phyloP scores from a whole-genome alignment of 768 basidiomycete species.

The Lepiota venenata region DNA sequence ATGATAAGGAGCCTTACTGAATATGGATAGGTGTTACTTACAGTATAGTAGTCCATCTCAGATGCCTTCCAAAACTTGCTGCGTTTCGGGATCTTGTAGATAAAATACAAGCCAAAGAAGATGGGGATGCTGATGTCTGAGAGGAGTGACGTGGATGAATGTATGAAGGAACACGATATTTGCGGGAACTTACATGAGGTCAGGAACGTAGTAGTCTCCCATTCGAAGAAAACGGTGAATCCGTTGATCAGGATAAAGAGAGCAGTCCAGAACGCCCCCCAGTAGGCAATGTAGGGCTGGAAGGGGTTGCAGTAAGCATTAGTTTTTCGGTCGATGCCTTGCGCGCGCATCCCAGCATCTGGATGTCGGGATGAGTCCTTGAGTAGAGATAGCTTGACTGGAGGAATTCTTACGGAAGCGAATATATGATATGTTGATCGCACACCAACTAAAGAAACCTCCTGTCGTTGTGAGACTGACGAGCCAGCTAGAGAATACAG shows the following conservation, averaged over 20 bases:
- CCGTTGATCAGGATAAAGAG: conserved; percentile 56
- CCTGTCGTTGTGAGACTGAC: conserved; percentile 64
- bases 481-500: conserved; percentile 51
- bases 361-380: conserved; percentile 7
- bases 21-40: conserved; percentile 24
- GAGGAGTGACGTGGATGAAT: neutral
- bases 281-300: conserved; percentile 68
- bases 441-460: conserved; percentile 66
- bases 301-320: conserved; percentile 60
- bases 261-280: conserved; percentile 64
- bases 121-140: conserved; percentile 48
- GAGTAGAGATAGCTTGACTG: neutral
- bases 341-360: conserved; percentile 60
- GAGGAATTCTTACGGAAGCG: conserved; percentile 52
- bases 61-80: conserved; percentile 49
- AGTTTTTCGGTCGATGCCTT: conserved; percentile 58
- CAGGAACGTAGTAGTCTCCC: conserved; percentile 48
- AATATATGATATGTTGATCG: conserved; percentile 70
- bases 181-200: conserved; percentile 32
- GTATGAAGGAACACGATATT: neutral
- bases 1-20: neutral
- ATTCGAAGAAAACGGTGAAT: conserved; percentile 61
- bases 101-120: conserved; percentile 38
- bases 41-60: conserved; percentile 74
- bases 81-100: conserved; percentile 38